Evolutionary conservation across 805 yeast species (phyloP).

Genomic region (Metschnikowia orientalis): DNA sequence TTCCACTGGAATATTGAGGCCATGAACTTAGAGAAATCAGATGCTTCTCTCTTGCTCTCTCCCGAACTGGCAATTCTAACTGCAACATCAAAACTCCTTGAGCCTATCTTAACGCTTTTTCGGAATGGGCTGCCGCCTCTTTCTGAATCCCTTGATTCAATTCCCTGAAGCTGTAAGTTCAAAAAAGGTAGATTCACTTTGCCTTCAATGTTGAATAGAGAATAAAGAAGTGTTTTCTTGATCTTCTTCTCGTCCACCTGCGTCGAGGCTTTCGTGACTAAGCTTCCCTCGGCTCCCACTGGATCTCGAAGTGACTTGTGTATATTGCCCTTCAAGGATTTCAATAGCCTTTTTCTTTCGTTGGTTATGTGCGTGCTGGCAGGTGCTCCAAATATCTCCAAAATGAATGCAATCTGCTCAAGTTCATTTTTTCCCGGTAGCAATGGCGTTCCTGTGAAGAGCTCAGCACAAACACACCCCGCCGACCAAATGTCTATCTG

Average conservation of each 20-base stretch:
- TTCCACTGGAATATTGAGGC: conserved; percentile 35
- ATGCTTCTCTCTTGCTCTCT: conserved; percentile 13
- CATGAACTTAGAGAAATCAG: conserved; percentile 26
- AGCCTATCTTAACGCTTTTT: conserved; percentile 25
- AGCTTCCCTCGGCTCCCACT: conserved; percentile 10
- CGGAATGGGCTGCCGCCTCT: conserved; percentile 12
- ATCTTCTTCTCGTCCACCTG: conserved; percentile 29
- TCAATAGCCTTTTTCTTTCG: conserved; percentile 35
- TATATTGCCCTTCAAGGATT: conserved; percentile 16
- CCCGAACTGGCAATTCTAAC: conserved; percentile 20
- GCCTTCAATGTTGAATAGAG: conserved; percentile 37
- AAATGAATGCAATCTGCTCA: conserved; percentile 41
- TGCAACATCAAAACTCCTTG: conserved; percentile 29
- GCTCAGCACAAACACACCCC: conserved; percentile 59
- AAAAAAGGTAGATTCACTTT: conserved; percentile 33
- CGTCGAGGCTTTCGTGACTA: conserved; percentile 5
- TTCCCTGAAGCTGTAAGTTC: conserved; percentile 23
- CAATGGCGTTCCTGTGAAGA: conserved; percentile 17
- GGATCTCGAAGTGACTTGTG: conserved; percentile 13
- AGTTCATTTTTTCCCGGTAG: conserved; percentile 36
- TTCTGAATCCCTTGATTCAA: conserved; percentile 5
- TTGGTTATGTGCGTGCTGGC: conserved; percentile 33
- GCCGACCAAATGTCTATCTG: conserved; percentile 85
- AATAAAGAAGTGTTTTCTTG: conserved; percentile 33
- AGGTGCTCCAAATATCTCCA: conserved; percentile 48